Evolutionary conservation across 768 basidiomycete genomes (phyloP), one percentile per base, ranked within the genome.

Genomic region (Lactarius deliciosus): DNA sequence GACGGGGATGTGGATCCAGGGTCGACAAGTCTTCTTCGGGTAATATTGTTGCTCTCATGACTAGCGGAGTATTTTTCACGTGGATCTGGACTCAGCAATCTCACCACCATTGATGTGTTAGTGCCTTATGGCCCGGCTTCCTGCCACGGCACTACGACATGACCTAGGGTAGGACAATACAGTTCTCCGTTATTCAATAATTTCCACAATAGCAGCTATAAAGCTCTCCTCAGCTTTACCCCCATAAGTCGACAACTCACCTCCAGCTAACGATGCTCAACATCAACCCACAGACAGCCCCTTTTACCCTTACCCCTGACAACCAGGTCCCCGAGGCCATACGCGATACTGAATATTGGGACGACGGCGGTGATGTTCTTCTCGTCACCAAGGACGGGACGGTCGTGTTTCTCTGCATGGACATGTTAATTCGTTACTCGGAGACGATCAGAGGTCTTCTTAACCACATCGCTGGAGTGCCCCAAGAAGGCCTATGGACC

Each of bases 1-100:
- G 22, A 72, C 65, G 2, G 79, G 76, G 3, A 81, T 94, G 75
- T 96, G 92, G 90, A 82, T 95, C 3, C 91, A 92, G 75, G 92
- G 93, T 16, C 50, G 30, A 36, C 60, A 40, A 32, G n/a, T 69
- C 36, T 41, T n/a, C 22, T 60, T 63, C 15, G 47, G 57, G 60
- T 65, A 53, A 61, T 53, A n/a, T 66, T 61, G 45, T 10, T 60
- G 40, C 34, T 30, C 5, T 28, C 41, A 15, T 61, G 54, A 16
- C 28, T 36, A 43, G 22, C n/a, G 6, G 54, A 16, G 32, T 47
- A 38, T 65, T 40, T 50, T 32, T 63, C 18, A 36, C 4, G 56
- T 61, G n/a, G 32, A 54, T 63, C 50, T n/a, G 28, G 38, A 22
- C 20, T 22, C 50, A 38, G 32, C 34, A 54, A 60, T 36, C n/a